These are phyloP conservation scores for Eleusine coracana DNA, from an alignment of 176 grass and related monocot genomes.

Conservation along the genomic window DNA sequence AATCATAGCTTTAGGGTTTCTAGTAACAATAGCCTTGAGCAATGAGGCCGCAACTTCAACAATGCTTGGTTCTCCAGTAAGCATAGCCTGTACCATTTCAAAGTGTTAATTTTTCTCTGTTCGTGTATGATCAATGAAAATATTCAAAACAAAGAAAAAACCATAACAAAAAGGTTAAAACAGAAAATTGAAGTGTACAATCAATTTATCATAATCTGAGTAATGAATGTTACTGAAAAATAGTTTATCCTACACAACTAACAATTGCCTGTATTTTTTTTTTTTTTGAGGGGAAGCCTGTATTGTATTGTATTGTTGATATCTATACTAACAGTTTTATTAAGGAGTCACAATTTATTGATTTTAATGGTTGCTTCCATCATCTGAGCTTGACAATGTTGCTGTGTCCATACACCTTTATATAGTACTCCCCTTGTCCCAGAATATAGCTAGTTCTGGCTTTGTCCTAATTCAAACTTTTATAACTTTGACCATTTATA, in stretches of 20 bases:
- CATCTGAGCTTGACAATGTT: background rate
- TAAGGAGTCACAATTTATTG: constrained; percentile 12
- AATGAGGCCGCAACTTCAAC: constrained; percentile 86
- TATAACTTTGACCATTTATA: no score
- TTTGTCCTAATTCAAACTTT: no score
- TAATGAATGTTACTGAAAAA: constrained; percentile 19
- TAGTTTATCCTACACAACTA: constrained; percentile 37
- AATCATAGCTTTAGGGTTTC: constrained; percentile 98
- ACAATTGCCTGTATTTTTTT: constrained; percentile 1
- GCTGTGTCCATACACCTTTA: background rate
- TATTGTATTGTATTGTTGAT: constrained; percentile 24
- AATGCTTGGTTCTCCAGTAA: constrained; percentile 96
- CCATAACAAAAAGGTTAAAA: background rate
- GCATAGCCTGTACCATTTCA: constrained; percentile 69
- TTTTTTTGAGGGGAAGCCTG: no score
- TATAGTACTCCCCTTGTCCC: background rate
- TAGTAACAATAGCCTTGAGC: constrained; percentile 94
- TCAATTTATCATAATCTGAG: constrained; percentile 22
- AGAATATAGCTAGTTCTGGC: no score
- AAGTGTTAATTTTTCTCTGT: constrained; percentile 7
- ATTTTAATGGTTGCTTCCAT: constrained; percentile 19
- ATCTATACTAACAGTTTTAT: constrained; percentile 2
- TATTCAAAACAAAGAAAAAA: constrained; percentile 25
- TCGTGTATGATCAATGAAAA: constrained; percentile 21
- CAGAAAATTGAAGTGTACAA: constrained; percentile 1